These are phyloP conservation scores for Arctium minus DNA, from an alignment of 129 eudicot species.

Conservation along the genomic window DNA sequence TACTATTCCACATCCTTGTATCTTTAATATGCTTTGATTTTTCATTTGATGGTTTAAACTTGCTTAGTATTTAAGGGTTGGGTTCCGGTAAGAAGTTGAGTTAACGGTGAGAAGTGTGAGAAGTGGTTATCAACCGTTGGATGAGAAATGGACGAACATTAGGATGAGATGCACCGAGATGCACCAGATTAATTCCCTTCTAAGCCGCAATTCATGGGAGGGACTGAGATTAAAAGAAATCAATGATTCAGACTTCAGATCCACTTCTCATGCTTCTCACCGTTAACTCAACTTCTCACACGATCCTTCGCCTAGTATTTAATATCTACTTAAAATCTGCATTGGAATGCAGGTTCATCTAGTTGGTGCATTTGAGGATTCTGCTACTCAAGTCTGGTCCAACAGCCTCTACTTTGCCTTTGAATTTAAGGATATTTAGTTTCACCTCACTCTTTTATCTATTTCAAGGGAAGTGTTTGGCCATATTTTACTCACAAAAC, in stretches of 20 bases:
- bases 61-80: background rate
- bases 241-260: too few relatives aligned
- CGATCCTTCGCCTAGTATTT: background rate
- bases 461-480: background rate
- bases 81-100: too few relatives aligned
- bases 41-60: slow-evolving; percentile 6
- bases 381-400: slow-evolving; percentile 55
- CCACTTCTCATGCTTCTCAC: too few relatives aligned
- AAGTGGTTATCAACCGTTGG: too few relatives aligned
- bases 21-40: background rate
- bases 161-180: too few relatives aligned
- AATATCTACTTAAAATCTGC: slow-evolving; percentile 9
- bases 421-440: slow-evolving; percentile 10
- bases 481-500: background rate
- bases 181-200: too few relatives aligned
- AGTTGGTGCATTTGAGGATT: slow-evolving; percentile 79
- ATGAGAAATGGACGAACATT: too few relatives aligned
- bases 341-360: slow-evolving; percentile 71
- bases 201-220: too few relatives aligned
- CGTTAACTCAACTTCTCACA: too few relatives aligned
- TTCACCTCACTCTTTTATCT: background rate
- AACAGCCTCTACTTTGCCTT: slow-evolving; percentile 32
- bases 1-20: slow-evolving; percentile 24
- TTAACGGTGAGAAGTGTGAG: too few relatives aligned
- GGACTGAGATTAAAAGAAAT: too few relatives aligned